These are phyloP conservation scores for Penicillium freii DNA, from an alignment of 2,329 filamentous ascomycete genomes.

Conservation along the genomic window DNA sequence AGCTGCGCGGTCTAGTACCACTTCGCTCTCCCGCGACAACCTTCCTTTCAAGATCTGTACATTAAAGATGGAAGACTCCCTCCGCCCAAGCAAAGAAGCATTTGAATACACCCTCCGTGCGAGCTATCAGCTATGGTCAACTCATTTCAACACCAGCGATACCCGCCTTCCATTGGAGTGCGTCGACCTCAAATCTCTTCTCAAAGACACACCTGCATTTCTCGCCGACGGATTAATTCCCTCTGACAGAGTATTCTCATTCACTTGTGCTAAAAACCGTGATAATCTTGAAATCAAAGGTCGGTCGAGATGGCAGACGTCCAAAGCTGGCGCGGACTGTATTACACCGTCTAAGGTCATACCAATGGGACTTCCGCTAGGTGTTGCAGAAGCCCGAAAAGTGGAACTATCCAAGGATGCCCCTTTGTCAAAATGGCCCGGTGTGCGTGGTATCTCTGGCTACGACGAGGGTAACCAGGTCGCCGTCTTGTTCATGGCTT, in stretches of 20 bases:
- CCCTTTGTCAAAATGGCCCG: constrained; percentile 19
- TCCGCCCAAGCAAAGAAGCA: neutral
- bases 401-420: neutral
- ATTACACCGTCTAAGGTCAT: neutral
- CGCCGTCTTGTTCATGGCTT: constrained; percentile 22
- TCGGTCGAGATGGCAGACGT: neutral
- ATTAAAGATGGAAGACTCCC: neutral
- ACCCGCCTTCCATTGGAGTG: neutral
- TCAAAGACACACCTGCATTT: neutral
- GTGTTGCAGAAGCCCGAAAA: neutral
- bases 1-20: neutral
- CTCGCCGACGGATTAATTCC: neutral
- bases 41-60: neutral
- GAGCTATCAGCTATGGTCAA: neutral
- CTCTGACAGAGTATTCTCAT: neutral
- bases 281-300: neutral
- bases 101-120: neutral
- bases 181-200: neutral
- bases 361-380: neutral
- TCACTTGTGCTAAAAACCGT: neutral
- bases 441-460: constrained; percentile 15
- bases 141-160: neutral
- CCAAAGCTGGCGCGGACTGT: neutral
- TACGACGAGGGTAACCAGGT: constrained; percentile 26
- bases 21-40: neutral